Conservation (phyloP, 1,284 basidiomycete genomes). For the Boletus semigastroideus region DNA sequence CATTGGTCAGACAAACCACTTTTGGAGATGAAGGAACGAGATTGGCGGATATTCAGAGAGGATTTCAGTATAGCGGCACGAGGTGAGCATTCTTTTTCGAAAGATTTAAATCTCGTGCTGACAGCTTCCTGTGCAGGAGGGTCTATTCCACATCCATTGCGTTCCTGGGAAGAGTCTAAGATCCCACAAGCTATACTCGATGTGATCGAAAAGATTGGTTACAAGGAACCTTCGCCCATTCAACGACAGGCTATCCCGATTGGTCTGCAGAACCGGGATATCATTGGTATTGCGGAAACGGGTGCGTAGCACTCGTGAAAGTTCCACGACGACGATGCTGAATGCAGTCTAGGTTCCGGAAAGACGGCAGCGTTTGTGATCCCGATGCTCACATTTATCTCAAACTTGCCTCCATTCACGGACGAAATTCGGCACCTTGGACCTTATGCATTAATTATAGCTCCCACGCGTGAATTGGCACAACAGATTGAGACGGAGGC, state of each 20-base stretch:
- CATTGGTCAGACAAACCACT: constrained; percentile 98
- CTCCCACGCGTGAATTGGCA: constrained; percentile 95
- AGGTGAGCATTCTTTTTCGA: constrained; percentile 45
- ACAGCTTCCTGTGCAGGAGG: constrained; percentile 59
- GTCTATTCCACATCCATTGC: constrained; percentile 87
- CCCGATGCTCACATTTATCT: constrained; percentile 95
- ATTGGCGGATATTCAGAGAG: constrained; percentile 99
- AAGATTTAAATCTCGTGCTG: background rate
- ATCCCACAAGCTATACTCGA: constrained; percentile 82
- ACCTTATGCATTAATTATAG: constrained; percentile 91
- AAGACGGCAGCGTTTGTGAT: constrained; percentile 99
- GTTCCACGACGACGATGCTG: constrained; percentile 4
- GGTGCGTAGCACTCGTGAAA: constrained; percentile 45
- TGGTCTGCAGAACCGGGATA: constrained; percentile 91
- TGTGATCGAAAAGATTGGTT: constrained; percentile 89
- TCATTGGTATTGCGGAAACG: constrained; percentile 98
- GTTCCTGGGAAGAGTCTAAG: constrained; percentile 87
- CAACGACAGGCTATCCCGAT: constrained; percentile 99
- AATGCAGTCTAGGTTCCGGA: constrained; percentile 75
- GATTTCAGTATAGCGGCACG: constrained; percentile 95
- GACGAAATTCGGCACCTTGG: constrained; percentile 93
- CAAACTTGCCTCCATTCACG: constrained; percentile 77
- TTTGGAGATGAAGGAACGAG: constrained; percentile 93
- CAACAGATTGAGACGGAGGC: constrained; percentile 97
- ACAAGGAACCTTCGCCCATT: constrained; percentile 95